Conservation (phyloP, 2,329 filamentous ascomycete species). For the Dactylella cylindrospora region DNA sequence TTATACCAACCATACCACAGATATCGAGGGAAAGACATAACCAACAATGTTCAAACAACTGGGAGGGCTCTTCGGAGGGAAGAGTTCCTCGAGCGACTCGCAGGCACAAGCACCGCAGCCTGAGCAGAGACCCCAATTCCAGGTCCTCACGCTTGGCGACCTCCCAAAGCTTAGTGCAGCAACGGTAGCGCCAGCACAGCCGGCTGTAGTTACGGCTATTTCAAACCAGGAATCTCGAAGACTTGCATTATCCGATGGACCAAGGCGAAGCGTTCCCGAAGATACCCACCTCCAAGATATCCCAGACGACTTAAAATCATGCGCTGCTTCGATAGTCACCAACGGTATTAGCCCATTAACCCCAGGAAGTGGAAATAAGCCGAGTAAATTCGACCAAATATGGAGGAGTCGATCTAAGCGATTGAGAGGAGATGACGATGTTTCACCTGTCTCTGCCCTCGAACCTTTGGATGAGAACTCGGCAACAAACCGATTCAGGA, state of each 20-base stretch:
- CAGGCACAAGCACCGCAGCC: conserved; percentile 23
- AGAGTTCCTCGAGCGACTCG: conserved; percentile 18
- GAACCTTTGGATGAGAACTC: no score
- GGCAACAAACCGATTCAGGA: conserved; percentile 19
- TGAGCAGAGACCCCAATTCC: conserved; percentile 15
- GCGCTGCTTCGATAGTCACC: conserved; percentile 35
- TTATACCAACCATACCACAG: background rate
- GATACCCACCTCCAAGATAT: conserved; percentile 20
- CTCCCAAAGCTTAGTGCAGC: conserved; percentile 17
- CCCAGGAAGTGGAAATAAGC: no score
- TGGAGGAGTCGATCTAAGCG: no score
- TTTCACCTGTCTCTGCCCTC: conserved; percentile 15
- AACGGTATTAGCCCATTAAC: conserved; percentile 36
- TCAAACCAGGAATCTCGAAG: conserved; percentile 6
- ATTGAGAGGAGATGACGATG: conserved; percentile 17
- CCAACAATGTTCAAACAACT: conserved; percentile 31
- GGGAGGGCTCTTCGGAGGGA: conserved; percentile 17
- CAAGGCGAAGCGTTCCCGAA: conserved; percentile 29
- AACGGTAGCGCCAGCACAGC: conserved; percentile 6
- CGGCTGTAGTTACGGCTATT: conserved; percentile 10
- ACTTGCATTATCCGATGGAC: conserved; percentile 34
- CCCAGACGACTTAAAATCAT: conserved; percentile 25
- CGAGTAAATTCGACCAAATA: conserved; percentile 11
- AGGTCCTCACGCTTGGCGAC: conserved; percentile 26
- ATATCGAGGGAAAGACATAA: background rate